Evolutionary conservation across 192 early-diverging fungal genomes (phyloP).

Genomic region (Gigaspora rosea): DNA sequence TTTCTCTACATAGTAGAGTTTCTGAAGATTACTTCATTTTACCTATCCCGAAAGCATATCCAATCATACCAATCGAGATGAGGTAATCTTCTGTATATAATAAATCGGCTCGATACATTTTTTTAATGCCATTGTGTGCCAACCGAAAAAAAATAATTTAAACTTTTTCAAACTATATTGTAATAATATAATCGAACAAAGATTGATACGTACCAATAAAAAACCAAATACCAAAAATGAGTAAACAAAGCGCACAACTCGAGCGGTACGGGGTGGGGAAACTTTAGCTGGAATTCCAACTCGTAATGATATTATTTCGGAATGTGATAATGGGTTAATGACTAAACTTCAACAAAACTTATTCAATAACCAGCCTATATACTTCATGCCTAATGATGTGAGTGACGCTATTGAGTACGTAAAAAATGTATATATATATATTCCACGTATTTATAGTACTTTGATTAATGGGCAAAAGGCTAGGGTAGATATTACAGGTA

Average conservation of each 20-base stretch:
- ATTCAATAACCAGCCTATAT: not conserved
- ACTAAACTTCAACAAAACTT: slow-evolving; percentile 21
- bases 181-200: slow-evolving; percentile 20
- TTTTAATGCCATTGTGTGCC: not conserved
- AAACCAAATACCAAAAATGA: not conserved
- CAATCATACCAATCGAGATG: too few species aligned
- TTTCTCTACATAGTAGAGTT: too few species aligned
- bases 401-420: slow-evolving; percentile 7
- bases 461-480: slow-evolving; percentile 26
- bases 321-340: slow-evolving; percentile 9
- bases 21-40: too few species aligned
- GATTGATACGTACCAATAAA: slow-evolving; percentile 14
- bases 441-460: slow-evolving; percentile 13
- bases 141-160: not conserved
- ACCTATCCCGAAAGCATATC: too few species aligned
- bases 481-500: slow-evolving; percentile 17
- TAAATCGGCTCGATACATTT: not conserved
- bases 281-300: not conserved
- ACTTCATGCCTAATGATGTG: slow-evolving; percentile 18
- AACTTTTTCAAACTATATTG: slow-evolving; percentile 28
- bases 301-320: slow-evolving; percentile 17
- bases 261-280: not conserved
- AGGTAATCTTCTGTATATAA: too few species aligned
- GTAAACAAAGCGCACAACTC: not conserved
- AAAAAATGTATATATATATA: slow-evolving; percentile 16